Conservation (phyloP, 108 stramenopile genomes). For the Asterionellopsis glacialis region DNA sequence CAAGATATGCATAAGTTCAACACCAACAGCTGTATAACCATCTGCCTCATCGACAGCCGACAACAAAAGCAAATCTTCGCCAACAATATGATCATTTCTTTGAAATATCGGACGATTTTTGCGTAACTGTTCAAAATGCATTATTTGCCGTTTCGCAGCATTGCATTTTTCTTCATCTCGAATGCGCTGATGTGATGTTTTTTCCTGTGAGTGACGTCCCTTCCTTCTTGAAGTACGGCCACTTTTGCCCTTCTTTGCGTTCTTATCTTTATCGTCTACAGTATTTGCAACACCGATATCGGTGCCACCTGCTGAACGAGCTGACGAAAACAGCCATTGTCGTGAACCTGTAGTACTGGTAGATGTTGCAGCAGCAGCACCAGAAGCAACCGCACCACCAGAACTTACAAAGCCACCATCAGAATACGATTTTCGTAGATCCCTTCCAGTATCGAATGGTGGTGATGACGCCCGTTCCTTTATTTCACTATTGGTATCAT, state of each 20-base stretch:
- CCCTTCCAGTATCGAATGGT: not conserved
- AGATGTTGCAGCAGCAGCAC: slow-evolving; percentile 9
- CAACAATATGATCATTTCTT: slow-evolving; percentile 56
- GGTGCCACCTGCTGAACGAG: no score
- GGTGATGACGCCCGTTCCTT: not conserved
- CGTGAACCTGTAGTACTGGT: slow-evolving; percentile 1
- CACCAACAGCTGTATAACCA: slow-evolving; percentile 67
- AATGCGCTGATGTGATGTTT: no score
- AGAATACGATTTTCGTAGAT: not conserved
- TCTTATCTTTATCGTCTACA: no score
- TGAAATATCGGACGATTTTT: slow-evolving; percentile 66
- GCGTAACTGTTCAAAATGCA: slow-evolving; percentile 53
- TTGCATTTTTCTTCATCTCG: slow-evolving; percentile 17
- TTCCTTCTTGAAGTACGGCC: no score
- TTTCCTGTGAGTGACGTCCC: no score
- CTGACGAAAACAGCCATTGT: no score
- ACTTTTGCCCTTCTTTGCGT: no score
- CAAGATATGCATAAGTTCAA: slow-evolving; percentile 76
- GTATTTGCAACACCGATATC: no score
- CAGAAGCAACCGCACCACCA: not conserved
- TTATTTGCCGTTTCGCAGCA: slow-evolving; percentile 48
- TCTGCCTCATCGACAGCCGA: slow-evolving; percentile 83
- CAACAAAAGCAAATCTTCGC: slow-evolving; percentile 61
- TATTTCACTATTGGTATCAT: slow-evolving; percentile 13
- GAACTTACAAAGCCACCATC: not conserved